Conservation (phyloP, 345 rosid species). For the Boechera retrofracta region DNA sequence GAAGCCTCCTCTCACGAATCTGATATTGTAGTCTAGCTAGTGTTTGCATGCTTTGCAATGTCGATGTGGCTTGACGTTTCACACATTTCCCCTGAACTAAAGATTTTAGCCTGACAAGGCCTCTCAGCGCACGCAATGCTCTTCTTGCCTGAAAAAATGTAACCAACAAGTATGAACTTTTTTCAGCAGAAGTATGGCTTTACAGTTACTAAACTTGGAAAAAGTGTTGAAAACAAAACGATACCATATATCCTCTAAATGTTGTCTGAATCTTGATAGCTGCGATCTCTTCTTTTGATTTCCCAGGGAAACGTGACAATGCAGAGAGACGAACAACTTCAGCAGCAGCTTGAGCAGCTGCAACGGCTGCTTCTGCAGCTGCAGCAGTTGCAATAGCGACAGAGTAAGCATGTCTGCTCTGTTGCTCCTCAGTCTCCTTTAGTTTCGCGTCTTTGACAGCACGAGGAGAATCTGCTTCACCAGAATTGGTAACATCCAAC, state of each 20-base stretch:
- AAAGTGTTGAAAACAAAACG: background rate
- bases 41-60: constrained; percentile 90
- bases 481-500: constrained; percentile 42
- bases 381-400: constrained; percentile 70
- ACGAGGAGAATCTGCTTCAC: constrained; percentile 43
- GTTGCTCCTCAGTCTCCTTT: constrained; percentile 57
- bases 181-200: too few relatives aligned
- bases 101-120: constrained; percentile 79
- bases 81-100: constrained; percentile 75
- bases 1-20: constrained; percentile 70
- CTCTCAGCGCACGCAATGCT: constrained; percentile 86
- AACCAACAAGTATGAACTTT: background rate
- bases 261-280: constrained; percentile 80
- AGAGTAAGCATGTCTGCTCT: constrained; percentile 67
- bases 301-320: constrained; percentile 53
- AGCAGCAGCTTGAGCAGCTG: constrained; percentile 65
- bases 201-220: background rate
- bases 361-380: constrained; percentile 71
- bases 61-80: constrained; percentile 77
- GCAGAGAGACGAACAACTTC: constrained; percentile 70
- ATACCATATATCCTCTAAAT: constrained; percentile 71
- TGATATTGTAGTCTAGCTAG: constrained; percentile 81
- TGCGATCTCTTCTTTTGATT: constrained; percentile 69
- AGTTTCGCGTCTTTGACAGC: constrained; percentile 50
- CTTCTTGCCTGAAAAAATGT: constrained; percentile 68